Evolutionary conservation across 441 rosid species (phyloP), one percentile per base, ranked within the genome.

Genomic region (Eruca vesicaria): DNA sequence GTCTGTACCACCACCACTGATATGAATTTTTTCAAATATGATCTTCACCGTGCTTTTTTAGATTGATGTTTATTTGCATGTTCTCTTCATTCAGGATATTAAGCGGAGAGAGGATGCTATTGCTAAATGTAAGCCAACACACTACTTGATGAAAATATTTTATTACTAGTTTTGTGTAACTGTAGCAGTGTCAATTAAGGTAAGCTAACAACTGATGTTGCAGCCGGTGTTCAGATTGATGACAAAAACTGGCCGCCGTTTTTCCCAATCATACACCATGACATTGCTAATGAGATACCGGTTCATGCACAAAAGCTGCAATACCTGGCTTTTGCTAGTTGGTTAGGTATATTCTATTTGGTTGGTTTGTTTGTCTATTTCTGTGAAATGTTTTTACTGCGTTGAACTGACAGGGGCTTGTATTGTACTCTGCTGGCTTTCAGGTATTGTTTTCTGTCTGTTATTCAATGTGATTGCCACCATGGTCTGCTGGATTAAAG

Each of bases 221-320:
- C 93, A 91, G 98, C 89, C 80, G 94, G 96, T n/a, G 82, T 85
- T 45, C 80, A 86, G 29, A 57, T 70, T 5, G 89, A 87, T 70
- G 85, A 86, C 70, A 91, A 83, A 80, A 93, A 91, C 74, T 93
- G 98, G 98, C 98, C 98, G 10, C 96, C 97, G 1, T 78, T 90
- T 72, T 91, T 88, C 74, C 98, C 98, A 59, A 88, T 93, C 58
- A 93, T 93, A 66, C 98, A 91, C 81, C 98, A 93, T 80, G 98
- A 93, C 79, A 88, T 93, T 48, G 87, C 97, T 12, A 93, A 88
- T 58, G 98, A 93, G 81, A 93, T 90, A 82, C 98, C 97, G 9
- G 84, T 86, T 64, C 88, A 88, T 81, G 96, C 89, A 18, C 98
- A 93, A 43, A 89, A 84, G 84, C 81, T 89, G 64, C 98, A 93